Base-by-base conservation (phyloP, 1,284 basidiomycete genomes). In the Pseudozyma tsukubaensis region DNA sequence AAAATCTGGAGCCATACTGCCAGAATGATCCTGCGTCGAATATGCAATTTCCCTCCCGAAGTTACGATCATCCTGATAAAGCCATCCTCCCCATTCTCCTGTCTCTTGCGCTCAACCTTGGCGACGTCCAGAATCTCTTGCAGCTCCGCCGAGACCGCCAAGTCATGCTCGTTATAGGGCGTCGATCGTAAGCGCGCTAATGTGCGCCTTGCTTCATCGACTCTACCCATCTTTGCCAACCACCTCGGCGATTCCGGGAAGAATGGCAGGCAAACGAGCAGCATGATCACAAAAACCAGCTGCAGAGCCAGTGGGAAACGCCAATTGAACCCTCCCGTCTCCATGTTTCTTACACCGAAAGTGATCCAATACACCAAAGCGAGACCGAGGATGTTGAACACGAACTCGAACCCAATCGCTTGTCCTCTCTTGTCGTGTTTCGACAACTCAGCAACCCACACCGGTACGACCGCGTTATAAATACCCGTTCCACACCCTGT, bases 141-240 rank as follows among this genome's bases (percentile, higher is more conserved):
- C 21, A 69, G 48, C 36, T 69, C 66, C 3, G 21, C 29, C 6
- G 45, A 43, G 11, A 69, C 59, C n/a, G 47, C 50, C 5, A 47
- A 6, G 18, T 69, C 66, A 1, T 62, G 50, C 32, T 68, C 66
- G 59, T 68, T 48, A 54, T 58, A 68, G 4, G 59, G 65, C 0
- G 37, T 47, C 5, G 65, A 57, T 7, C 66, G 59, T 0, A 68
- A 34, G 7, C 59, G 55, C 1, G 66, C 49, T 4, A 68, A 59
- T 34, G 55, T 68, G 45, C 66, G 55, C 16, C 59, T 54, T 12
- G 57, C 54, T 49, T 68, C 66, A 42, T 68, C 66, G 12, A 68
- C 58, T 12, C 66, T 51, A 6, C 66, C 66, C 66, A 68, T 68
- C 47, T 68, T 62, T 1, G 66, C 59, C 3, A 68, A 55, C 66